Evolutionary conservation across 2,329 filamentous ascomycete genomes (phyloP), one percentile per base, ranked within the genome.

Genomic region (Hymenoscyphus fructigenus): DNA sequence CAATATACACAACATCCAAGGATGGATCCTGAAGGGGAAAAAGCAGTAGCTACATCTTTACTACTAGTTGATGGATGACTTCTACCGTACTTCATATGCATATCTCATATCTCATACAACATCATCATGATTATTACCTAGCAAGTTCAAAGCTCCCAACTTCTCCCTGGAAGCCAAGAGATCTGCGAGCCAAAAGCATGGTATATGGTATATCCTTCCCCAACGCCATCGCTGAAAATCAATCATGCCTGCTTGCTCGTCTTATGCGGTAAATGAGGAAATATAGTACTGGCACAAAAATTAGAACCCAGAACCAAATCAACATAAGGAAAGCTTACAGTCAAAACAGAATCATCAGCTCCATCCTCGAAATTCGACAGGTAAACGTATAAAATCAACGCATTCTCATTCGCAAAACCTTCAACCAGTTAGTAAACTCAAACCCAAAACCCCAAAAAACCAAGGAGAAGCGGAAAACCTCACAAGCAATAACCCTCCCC

Each of bases 401-500:
- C 91, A 75, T 93, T 88, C 61, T 91, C 90, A 73, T 95, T 84
- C 47, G 88, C 88, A 76, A 96, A 93, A 75, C 83, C 82, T 85
- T 56, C 5, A 62, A 14, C n/a, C 57, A 34, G 67, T 58, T 69
- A 50, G 10, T 23, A 10, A 12, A 50, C 2, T 26, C 20, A 23
- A 50, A 50, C 3, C n/a, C 14, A 15, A 23, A 9, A 50, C 5
- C 0, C 44, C 0, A 23, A 23, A 20, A 50, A 5, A 1, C 76
- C 56, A 75, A 64, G 57, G 26, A 23, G 34, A n/a, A 20, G 41
- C 17, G 29, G 12, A 61, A 15, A 15, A 20, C 75, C 85, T 79
- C 68, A 88, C 93, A 97, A 64, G 93, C 95, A 80, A 98, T 95
- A 60, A 98, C 94, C 70, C 92, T 85, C 0, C 93, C 94, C 71